Base-by-base conservation (phyloP, 179 eudicot genomes). In the Corrigiola litoralis region DNA sequence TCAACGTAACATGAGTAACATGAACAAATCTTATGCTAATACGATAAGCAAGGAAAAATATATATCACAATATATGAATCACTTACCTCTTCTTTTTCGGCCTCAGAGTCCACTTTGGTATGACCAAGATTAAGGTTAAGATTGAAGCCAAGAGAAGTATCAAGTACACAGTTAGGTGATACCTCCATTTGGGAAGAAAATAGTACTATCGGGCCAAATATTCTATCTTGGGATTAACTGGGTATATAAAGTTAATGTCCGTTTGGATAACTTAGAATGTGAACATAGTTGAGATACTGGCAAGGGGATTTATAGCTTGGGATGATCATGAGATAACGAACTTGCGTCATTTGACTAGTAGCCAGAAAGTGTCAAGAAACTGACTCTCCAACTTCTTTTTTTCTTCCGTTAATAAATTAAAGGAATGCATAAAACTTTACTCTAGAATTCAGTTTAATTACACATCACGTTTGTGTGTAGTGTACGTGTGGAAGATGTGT, bases 111-210 rank as follows among this genome's bases (percentile, higher is more conserved):
- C 13, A 31, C 14, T 23, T 32, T 4, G 1, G 14, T 18, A 37
- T 41, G 17, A 25, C 23, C 68, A 48, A 74, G 78, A 32, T 63
- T 57, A 63, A 74, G 78, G 48, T 63, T 65, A 58, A 74, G 78
- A 50, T 68, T 57, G 34, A 69, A 55, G 0, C 66, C 73, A 58
- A 63, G 47, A 37, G 78, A 74, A 48, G 78, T 74, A 51, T 74
- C 78, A 49, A 74, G 70, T 46, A 74, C 61, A 65, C 60, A 57
- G 7, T 68, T 68, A 27, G 65, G 20, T 51, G 68, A 51, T 14
- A 61, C 41, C 0, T 74, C 73, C 78, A 74, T 74, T 28, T 13
- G 1, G n/a, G 14, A 21, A 20, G 18, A 18, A 18, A 27, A 62
- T 11, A 4, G 9, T n/a, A 44, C 6, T 14, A 40, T 40, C 34